Base-by-base conservation (phyloP, 2,329 filamentous ascomycete species). In the Exophiala xenobiotica region DNA sequence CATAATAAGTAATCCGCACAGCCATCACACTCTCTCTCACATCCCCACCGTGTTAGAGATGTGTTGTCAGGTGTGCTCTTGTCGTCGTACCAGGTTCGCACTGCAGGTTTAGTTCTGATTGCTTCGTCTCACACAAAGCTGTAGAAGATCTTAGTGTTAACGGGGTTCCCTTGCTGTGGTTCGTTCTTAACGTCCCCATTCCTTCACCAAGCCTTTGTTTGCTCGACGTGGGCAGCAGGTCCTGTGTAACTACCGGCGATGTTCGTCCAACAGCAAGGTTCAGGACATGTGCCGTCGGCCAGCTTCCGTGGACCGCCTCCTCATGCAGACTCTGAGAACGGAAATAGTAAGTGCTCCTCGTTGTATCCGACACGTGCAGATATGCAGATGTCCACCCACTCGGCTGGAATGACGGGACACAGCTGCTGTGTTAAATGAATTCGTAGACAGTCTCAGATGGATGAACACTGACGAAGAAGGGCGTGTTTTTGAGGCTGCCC, bases 301-400 rank as follows among this genome's bases (percentile, higher is more conserved):
- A 47, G 18, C 27, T 26, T 14, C 39, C 29, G 46, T 49, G 38
- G 23, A 26, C 38, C 38, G 22, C 39, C 18, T 6, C 24, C 18
- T 42, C 6, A 14, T 16, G 44, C 44, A 29, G 14, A 9, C 26
- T 29, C 9, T 31, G 14, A 24, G 14, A 20, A 35, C 33, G 24
- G 29, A 40, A 49, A 49, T 49, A 42, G 46, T n/a, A 35, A 18
- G 37, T 41, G 38, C 24, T n/a, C 9, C 7, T 42, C 22, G 14
- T 33, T 41, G 24, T 49, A 23, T 26, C n/a, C 16, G 38, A 42
- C n/a, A 35, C 24, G n/a, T 20, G 27, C 39, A 38, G 29, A 38
- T 4, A 41, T 41, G 24, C 11, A 8, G 31, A 12, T 27, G 16
- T 27, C 26, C 33, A 20, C 37, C 16, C 38, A n/a, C 26, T 14